phyloP scores from a whole-genome alignment of 202 grass and related monocot genomes.

The Schoenoplectus tabernaemontani region DNA sequence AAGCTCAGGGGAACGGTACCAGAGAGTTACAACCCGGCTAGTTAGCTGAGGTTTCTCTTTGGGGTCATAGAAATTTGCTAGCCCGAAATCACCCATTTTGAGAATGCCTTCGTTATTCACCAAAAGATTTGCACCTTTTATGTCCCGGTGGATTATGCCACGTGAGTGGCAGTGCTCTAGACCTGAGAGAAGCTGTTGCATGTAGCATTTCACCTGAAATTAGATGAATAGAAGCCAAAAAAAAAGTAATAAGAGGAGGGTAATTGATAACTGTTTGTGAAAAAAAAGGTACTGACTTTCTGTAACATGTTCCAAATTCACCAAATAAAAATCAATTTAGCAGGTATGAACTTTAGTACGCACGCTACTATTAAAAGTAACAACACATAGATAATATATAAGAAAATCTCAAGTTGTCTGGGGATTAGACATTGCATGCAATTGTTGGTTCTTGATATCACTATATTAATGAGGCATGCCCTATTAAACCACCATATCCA shows the following conservation, averaged over 20 bases:
- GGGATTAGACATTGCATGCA: neutral
- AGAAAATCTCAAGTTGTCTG: neutral
- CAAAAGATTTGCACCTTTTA: constrained; percentile 96
- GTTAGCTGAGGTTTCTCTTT: constrained; percentile 58
- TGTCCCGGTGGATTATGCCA: constrained; percentile 74
- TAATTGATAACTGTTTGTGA: neutral
- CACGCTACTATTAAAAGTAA: neutral
- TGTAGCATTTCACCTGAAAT: constrained; percentile 91
- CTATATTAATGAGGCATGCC: neutral
- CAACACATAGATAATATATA: neutral
- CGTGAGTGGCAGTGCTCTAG: constrained; percentile 77
- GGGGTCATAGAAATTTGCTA: constrained; percentile 69
- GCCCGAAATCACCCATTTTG: constrained; percentile 97
- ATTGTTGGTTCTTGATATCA: neutral
- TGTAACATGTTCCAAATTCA: neutral
- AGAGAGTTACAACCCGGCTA: constrained; percentile 93
- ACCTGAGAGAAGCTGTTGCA: constrained; percentile 76
- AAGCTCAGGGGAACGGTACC: constrained; percentile 95
- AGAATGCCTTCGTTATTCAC: constrained; percentile 85
- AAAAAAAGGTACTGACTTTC: neutral
- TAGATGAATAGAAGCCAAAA: constrained; percentile 14
- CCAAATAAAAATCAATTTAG: neutral
- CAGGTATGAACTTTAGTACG: neutral
- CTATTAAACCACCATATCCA: neutral
- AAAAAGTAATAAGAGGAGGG: neutral